Evolutionary conservation across 148 eudicot species (phyloP), one percentile per base, ranked within the genome.

Genomic region (Vaccinium vitisidaea): DNA sequence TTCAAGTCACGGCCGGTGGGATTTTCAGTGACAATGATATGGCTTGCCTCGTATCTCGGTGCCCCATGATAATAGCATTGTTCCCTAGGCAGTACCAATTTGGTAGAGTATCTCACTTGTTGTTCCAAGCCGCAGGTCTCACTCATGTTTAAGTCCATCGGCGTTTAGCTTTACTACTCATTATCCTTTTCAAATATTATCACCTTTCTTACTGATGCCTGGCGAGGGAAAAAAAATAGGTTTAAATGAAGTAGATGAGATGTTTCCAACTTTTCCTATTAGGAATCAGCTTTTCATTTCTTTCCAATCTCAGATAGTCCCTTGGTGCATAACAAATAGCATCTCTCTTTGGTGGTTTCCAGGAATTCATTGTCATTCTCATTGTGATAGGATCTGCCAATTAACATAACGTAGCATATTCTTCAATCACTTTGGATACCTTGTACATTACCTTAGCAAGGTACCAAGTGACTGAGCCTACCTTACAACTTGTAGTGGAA

Each of bases 281-380:
- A 10, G 16, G 43, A 59, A 58, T 6, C 30, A 21, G 4, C 73
- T 59, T 59, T 80, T 59, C 71, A 58, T 58, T 59, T 59, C 18
- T 80, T 80, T n/a, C 70, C 25, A 36, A 80, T n/a, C 36, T 59
- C 52, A 39, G 16, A 11, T 21, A 21, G 71, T 80, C 83, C 73
- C 50, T 80, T 36, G 50, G 50, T 3, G 27, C 32, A n/a, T 8
- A 77, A 21, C 78, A 43, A 46, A 18, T 75, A 15, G 2, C 36
- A 9, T 36, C 25, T 46, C 25, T 46, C 23, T 19, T 76, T 48
- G 23, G 1, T 48, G n/a, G 11, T 15, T 14, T 21, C 19, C 36
- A 21, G 27, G 19, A 76, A 19, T 48, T 76, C 16, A 76, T 79
- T 55, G 59, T 55, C 48, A 36, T 7, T 52, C n/a, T 36, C 6